Evolutionary conservation across 2,329 filamentous ascomycete species (phyloP).

Genomic region (Stemphylium lycopersici): DNA sequence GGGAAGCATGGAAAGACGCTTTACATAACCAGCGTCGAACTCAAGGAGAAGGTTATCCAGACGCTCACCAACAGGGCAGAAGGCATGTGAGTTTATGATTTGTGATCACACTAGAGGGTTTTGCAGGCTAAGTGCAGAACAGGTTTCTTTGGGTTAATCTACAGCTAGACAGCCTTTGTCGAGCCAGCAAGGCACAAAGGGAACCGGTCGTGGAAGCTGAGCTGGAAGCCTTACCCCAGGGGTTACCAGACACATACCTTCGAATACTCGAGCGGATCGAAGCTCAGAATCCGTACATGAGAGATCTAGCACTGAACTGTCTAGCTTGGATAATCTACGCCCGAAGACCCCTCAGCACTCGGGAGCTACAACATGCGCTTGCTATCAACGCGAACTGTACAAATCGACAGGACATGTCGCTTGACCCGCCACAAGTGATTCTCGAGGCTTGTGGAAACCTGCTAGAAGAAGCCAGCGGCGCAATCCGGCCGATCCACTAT

Average conservation of each 20-base stretch:
- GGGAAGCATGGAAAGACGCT: conserved; percentile 22
- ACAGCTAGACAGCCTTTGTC: conserved; percentile 24
- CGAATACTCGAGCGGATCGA: conserved; percentile 27
- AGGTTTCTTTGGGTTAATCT: conserved; percentile 34
- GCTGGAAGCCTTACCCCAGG: conserved; percentile 18
- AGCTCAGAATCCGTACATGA: conserved; percentile 18
- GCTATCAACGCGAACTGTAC: conserved; percentile 8
- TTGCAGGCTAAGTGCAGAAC: not conserved
- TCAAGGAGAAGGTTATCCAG: conserved; percentile 20
- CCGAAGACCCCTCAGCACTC: conserved; percentile 16
- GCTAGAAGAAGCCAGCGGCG: conserved; percentile 13
- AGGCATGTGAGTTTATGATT: conserved; percentile 24
- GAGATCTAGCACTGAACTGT: conserved; percentile 22
- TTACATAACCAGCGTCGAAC: conserved; percentile 17
- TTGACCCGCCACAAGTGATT: conserved; percentile 17
- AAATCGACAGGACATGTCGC: conserved; percentile 7
- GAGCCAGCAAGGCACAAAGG: conserved; percentile 19
- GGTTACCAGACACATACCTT: conserved; percentile 23
- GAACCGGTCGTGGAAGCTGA: conserved; percentile 18
- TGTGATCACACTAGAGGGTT: not conserved
- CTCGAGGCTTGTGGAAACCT: conserved; percentile 28
- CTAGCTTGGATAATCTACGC: conserved; percentile 26
- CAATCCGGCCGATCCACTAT: conserved; percentile 28
- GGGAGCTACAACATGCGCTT: conserved; percentile 22
- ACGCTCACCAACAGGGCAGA: conserved; percentile 24